Evolutionary conservation across 768 basidiomycete genomes (phyloP).

Genomic region (Pleurotus giganteus): DNA sequence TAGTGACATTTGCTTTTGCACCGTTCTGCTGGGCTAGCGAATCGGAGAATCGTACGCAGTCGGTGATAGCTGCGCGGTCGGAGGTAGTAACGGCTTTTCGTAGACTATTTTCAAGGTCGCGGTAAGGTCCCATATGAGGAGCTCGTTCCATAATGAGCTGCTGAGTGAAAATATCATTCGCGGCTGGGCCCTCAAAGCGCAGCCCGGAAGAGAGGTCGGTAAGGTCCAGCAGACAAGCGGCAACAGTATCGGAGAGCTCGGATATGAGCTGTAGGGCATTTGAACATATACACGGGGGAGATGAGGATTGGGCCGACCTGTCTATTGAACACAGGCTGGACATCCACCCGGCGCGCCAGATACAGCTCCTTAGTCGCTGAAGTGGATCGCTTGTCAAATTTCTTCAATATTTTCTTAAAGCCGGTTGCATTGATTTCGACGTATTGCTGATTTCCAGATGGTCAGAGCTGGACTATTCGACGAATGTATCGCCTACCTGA

Average conservation of each 20-base stretch:
- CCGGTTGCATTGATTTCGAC: slow-evolving; percentile 97
- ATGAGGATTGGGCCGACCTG: slow-evolving; percentile 52
- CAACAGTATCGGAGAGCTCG: slow-evolving; percentile 90
- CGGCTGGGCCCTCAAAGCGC: slow-evolving; percentile 77
- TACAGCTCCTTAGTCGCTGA: slow-evolving; percentile 97
- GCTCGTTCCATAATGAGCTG: slow-evolving; percentile 66
- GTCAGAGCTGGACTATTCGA: slow-evolving; percentile 19
- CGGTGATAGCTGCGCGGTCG: slow-evolving; percentile 59
- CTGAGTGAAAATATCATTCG: slow-evolving; percentile 71
- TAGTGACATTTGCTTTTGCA: slow-evolving; percentile 68
- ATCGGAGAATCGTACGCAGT: slow-evolving; percentile 71
- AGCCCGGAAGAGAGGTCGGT: slow-evolving; percentile 73
- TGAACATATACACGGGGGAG: slow-evolving; percentile 10
- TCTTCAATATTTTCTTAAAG: slow-evolving; percentile 96
- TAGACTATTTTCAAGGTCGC: slow-evolving; percentile 87
- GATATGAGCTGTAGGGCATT: slow-evolving; percentile 73
- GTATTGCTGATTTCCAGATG: slow-evolving; percentile 65
- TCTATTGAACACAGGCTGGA: slow-evolving; percentile 97
- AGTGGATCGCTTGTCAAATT: slow-evolving; percentile 96
- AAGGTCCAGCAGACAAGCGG: slow-evolving; percentile 76
- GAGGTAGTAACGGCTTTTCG: slow-evolving; percentile 68
- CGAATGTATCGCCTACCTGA: slow-evolving; percentile 53
- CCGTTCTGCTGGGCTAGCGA: slow-evolving; percentile 59
- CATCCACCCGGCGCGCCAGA: slow-evolving; percentile 93
- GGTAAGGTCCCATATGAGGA: slow-evolving; percentile 67